Conservation (phyloP, 2,329 filamentous ascomycete genomes). For the Ophiostoma fasciatum region DNA sequence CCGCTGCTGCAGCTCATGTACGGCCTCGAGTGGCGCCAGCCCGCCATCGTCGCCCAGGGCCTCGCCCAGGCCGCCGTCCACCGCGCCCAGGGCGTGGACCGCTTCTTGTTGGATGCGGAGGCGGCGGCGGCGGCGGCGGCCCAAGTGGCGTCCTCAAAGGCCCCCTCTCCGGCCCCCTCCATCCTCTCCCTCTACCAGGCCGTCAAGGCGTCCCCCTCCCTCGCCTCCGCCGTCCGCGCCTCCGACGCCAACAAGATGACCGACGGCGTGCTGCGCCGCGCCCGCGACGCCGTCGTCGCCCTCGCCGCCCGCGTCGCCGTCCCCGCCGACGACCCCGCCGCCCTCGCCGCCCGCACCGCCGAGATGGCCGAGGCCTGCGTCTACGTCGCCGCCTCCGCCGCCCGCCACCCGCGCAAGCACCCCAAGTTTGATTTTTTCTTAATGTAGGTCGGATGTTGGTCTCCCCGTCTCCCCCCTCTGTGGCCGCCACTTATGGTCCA, state of each 20-base stretch:
- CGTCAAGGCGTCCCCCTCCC: conserved; percentile 34
- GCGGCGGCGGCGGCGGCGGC: background rate
- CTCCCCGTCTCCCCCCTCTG: background rate
- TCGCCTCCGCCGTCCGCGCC: conserved; percentile 42
- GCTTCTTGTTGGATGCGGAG: conserved; percentile 1
- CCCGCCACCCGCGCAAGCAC: conserved; percentile 47
- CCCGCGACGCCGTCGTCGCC: conserved; percentile 45
- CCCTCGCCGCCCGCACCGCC: conserved; percentile 37
- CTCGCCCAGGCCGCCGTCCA: conserved; percentile 67
- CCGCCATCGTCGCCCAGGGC: conserved; percentile 64
- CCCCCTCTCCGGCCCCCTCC: conserved; percentile 10
- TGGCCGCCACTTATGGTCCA: conserved; percentile 18
- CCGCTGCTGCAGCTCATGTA: conserved; percentile 78
- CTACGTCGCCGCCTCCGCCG: conserved; percentile 34
- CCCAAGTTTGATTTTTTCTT: conserved; percentile 72
- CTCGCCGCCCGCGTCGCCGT: conserved; percentile 46
- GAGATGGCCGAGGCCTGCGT: conserved; percentile 55
- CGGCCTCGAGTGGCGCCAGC: conserved; percentile 69
- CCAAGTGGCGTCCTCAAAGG: too few species aligned
- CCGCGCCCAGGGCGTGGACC: conserved; percentile 14
- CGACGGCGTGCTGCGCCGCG: conserved; percentile 52
- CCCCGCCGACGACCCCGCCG: conserved; percentile 36
- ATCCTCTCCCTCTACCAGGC: conserved; percentile 48
- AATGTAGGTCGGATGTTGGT: conserved; percentile 35
- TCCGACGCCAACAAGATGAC: conserved; percentile 48